Evolutionary conservation across 1,139 yeast species (phyloP).

Genomic region (Pichiaceae sp.): DNA sequence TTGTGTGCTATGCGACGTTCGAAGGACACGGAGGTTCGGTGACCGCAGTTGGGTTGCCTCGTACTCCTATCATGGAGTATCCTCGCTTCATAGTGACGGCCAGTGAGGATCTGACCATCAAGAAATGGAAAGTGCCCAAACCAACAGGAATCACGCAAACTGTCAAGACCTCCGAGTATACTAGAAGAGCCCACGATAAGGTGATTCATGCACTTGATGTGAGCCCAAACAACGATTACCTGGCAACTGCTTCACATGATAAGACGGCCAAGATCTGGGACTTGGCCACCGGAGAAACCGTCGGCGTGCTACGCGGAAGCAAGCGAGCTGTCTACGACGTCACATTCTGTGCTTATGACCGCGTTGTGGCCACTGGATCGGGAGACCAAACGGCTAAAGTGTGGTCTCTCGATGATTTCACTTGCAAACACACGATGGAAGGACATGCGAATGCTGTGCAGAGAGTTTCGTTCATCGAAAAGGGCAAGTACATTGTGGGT

Average conservation of each 20-base stretch:
- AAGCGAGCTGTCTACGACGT: constrained; percentile 94
- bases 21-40: constrained; percentile 85
- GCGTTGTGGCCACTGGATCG: constrained; percentile 66
- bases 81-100: constrained; percentile 82
- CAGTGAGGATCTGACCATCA: constrained; percentile 81
- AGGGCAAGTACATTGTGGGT: constrained; percentile 62
- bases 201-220: constrained; percentile 86
- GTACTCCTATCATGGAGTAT: constrained; percentile 36
- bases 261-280: constrained; percentile 89
- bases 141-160: constrained; percentile 13
- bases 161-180: constrained; percentile 59
- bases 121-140: constrained; percentile 75
- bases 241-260: constrained; percentile 96
- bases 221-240: constrained; percentile 77
- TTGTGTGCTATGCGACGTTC: constrained; percentile 52
- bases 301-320: constrained; percentile 83
- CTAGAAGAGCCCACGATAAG: constrained; percentile 94
- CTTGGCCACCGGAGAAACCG: constrained; percentile 67
- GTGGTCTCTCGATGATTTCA: constrained; percentile 77
- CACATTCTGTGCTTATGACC: constrained; percentile 71
- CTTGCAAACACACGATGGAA: constrained; percentile 76
- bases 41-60: constrained; percentile 73
- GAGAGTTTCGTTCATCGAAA: constrained; percentile 62
- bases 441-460: constrained; percentile 94
- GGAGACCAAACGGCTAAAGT: constrained; percentile 88